phyloP scores from a whole-genome alignment of 2,329 filamentous ascomycete genomes.

The Graphiopsis chlorocephala region DNA sequence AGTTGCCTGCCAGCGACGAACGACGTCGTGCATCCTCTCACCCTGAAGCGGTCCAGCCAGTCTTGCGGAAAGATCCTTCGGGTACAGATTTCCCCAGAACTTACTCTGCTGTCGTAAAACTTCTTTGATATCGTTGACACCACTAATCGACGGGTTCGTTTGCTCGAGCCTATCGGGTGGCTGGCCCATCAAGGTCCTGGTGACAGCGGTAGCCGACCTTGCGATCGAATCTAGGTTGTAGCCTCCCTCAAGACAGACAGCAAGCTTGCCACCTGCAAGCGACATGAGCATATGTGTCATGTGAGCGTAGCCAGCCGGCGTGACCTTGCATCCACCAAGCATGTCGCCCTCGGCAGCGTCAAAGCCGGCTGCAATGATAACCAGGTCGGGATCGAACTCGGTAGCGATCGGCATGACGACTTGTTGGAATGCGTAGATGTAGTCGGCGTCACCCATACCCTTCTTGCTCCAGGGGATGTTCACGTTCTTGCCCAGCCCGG shows the following conservation, averaged over 20 bases:
- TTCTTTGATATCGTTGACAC: constrained; percentile 55
- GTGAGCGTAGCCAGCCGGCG: constrained; percentile 87
- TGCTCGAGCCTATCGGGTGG: constrained; percentile 64
- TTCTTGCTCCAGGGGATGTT: constrained; percentile 67
- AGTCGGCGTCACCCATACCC: constrained; percentile 93
- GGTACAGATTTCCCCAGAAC: constrained; percentile 87
- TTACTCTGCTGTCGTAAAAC: constrained; percentile 59
- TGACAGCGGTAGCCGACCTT: constrained; percentile 85
- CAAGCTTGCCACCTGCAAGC: constrained; percentile 81
- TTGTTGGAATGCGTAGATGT: constrained; percentile 92
- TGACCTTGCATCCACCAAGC: constrained; percentile 87
- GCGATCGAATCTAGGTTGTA: constrained; percentile 95
- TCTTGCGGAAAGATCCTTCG: constrained; percentile 48
- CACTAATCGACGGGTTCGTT: constrained; percentile 48
- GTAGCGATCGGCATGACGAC: constrained; percentile 94
- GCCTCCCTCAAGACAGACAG: constrained; percentile 90
- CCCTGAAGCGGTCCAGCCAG: constrained; percentile 41
- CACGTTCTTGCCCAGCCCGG: constrained; percentile 61
- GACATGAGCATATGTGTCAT: constrained; percentile 99
- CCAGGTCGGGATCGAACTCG: constrained; percentile 90
- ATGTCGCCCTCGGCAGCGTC: constrained; percentile 93
- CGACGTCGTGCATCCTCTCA: constrained; percentile 72
- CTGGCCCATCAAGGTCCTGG: constrained; percentile 90
- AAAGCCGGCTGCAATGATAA: constrained; percentile 93
- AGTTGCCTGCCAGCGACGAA: constrained; percentile 73